Conservation (phyloP, 1,139 yeast species). For the Candida frijolesensis region DNA sequence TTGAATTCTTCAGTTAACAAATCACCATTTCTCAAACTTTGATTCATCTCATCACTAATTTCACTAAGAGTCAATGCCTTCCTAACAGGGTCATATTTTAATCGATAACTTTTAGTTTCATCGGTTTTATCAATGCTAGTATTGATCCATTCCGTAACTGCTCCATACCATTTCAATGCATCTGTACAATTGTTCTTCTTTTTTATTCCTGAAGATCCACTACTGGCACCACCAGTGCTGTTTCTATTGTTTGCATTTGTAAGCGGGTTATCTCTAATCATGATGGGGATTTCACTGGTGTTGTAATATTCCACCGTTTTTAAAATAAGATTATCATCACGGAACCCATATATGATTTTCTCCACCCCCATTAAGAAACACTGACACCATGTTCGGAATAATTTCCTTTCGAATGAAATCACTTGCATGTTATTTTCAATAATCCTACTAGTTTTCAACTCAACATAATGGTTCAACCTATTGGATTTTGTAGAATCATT, state of each 20-base stretch:
- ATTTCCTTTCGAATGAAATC: constrained; percentile 66
- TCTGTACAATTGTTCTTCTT: constrained; percentile 64
- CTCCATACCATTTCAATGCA: constrained; percentile 84
- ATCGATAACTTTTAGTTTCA: constrained; percentile 32
- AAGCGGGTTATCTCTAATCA: constrained; percentile 48
- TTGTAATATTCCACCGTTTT: constrained; percentile 71
- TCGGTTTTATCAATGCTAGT: constrained; percentile 54
- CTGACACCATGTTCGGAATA: constrained; percentile 89
- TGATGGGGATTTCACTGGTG: constrained; percentile 76
- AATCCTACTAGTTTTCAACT: constrained; percentile 71
- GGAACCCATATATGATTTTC: constrained; percentile 78
- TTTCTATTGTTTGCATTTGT: constrained; percentile 14
- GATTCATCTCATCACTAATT: constrained; percentile 28
- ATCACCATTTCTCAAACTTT: constrained; percentile 34
- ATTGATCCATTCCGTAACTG: constrained; percentile 75
- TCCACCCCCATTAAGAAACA: constrained; percentile 85
- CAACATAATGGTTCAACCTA: constrained; percentile 75
- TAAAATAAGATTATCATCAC: constrained; percentile 70
- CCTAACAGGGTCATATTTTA: constrained; percentile 38
- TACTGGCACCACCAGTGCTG: constrained; percentile 12
- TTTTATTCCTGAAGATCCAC: too few relatives aligned
- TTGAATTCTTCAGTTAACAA: constrained; percentile 58
- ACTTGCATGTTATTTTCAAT: constrained; percentile 57
- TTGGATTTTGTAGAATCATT: constrained; percentile 20
- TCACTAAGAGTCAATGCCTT: constrained; percentile 33